Evolutionary conservation across 139 green algal species (phyloP).

Genomic region (Chlamydomonas sphaeroides): DNA sequence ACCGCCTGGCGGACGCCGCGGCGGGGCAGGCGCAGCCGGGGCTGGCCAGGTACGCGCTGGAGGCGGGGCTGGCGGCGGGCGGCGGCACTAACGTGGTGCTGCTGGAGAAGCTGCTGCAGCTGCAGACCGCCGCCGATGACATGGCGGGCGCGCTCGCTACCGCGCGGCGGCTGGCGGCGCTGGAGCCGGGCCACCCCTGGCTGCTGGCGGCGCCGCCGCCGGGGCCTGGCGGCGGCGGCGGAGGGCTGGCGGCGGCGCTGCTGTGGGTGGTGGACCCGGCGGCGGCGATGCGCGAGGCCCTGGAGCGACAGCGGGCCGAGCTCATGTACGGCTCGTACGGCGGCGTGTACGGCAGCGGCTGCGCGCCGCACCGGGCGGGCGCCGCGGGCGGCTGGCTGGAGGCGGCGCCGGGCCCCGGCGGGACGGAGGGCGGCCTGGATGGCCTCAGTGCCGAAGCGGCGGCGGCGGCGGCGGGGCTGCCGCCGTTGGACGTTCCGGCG

Average conservation of each 20-base stretch:
- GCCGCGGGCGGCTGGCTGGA: no score
- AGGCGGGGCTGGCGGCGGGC: conserved; percentile 13
- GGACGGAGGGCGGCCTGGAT: no score
- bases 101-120: conserved; percentile 34
- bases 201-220: neutral
- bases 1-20: conserved; percentile 31
- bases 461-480: neutral
- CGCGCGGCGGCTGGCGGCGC: conserved; percentile 2
- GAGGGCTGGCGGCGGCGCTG: neutral
- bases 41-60: conserved; percentile 27
- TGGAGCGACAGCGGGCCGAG: no score
- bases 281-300: no score
- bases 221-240: no score
- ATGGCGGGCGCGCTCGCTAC: conserved; percentile 4
- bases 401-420: no score
- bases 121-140: conserved; percentile 22
- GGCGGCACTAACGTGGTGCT: neutral
- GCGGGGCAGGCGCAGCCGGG: neutral
- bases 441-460: no score
- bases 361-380: no score
- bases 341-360: no score
- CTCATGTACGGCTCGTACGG: no score
- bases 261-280: no score
- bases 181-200: conserved; percentile 30
- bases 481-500: neutral